A percentile compares a stretch with the other conserved stretches of the same genome.
Conservation (phyloP, 768 basidiomycete species). For the Chlorophyllum brunneum region DNA sequence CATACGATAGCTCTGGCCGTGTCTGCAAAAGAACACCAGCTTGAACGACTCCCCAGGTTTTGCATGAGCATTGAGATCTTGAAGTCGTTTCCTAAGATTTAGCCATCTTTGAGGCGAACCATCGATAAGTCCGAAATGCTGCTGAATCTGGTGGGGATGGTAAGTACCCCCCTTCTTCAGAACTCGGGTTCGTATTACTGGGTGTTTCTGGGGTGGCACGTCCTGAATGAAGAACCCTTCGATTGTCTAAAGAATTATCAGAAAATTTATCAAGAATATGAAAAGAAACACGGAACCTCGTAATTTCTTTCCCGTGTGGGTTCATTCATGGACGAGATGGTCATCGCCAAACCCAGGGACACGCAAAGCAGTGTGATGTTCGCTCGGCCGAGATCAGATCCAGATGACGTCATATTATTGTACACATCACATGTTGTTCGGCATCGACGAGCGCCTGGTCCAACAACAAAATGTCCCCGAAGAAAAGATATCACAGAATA, state of each 20-base stretch:
- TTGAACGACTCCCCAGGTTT: conserved; percentile 46
- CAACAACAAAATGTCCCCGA: too few species aligned
- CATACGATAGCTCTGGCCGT: conserved; percentile 74
- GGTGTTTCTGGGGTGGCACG: neutral
- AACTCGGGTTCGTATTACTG: neutral
- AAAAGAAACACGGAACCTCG: neutral
- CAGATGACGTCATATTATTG: conserved; percentile 4
- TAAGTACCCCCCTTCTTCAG: neutral
- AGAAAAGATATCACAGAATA: too few species aligned
- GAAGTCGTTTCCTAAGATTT: conserved; percentile 37
- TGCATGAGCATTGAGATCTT: conserved; percentile 41
- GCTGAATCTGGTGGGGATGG: conserved; percentile 37
- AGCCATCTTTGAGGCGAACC: conserved; percentile 45
- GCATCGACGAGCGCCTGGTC: too few species aligned
- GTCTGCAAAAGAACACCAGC: conserved; percentile 61
- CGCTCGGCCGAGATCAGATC: neutral
- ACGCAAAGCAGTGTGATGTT: neutral
- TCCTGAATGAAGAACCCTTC: conserved; percentile 1
- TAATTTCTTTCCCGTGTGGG: neutral
- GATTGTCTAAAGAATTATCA: neutral
- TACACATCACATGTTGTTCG: neutral
- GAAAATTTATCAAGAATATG: neutral
- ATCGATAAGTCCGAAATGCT: conserved; percentile 58
- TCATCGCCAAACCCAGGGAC: neutral
- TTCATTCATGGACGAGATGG: neutral